Evolutionary conservation across 2,329 filamentous ascomycete species (phyloP).

Genomic region (Sporothrix dimorphospora): DNA sequence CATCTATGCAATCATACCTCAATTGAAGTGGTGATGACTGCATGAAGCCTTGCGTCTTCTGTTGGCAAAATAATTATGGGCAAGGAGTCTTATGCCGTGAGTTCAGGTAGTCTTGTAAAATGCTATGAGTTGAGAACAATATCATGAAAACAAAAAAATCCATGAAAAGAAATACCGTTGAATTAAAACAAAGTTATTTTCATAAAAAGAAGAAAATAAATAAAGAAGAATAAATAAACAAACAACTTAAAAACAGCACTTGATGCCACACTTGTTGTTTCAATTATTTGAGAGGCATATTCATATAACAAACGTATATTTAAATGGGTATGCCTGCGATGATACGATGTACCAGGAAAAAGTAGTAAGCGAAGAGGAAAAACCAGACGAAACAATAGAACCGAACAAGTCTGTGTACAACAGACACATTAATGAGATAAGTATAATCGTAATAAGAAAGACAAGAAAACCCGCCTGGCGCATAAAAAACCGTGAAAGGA

Average conservation of each 20-base stretch:
- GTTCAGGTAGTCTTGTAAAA: no score
- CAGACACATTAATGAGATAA: not conserved
- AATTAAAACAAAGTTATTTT: no score
- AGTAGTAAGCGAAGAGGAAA: not conserved
- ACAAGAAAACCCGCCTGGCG: not conserved
- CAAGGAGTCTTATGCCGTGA: no score
- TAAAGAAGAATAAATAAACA: no score
- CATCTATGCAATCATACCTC: not conserved
- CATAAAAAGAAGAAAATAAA: no score
- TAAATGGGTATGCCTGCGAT: not conserved
- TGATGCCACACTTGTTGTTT: no score
- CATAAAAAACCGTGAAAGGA: not conserved
- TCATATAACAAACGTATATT: not conserved
- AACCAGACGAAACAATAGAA: not conserved
- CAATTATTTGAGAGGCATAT: no score
- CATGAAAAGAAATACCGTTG: no score
- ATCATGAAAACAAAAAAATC: no score
- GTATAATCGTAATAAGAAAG: not conserved
- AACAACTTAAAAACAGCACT: no score
- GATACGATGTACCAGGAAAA: not conserved
- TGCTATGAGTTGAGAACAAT: not conserved
- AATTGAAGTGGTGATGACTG: not conserved
- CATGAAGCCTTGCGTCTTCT: not conserved
- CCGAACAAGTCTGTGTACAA: not conserved
- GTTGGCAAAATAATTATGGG: no score